phyloP scores from a whole-genome alignment of 176 grass and related monocot species.

The Paspalum vaginatum region DNA sequence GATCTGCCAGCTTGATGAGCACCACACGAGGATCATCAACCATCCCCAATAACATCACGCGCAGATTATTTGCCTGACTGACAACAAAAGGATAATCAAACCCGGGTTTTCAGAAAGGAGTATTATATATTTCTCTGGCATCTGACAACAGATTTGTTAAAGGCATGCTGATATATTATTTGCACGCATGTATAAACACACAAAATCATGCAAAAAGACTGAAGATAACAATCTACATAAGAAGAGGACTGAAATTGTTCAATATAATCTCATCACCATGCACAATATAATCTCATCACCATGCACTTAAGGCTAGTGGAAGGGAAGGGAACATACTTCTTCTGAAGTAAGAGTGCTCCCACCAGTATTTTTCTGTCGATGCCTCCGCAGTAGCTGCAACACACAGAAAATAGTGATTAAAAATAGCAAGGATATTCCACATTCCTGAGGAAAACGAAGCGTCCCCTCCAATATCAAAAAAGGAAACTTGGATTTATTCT shows the following conservation, averaged over 20 bases:
- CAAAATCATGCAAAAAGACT: slow-evolving; percentile 25
- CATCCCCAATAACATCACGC: slow-evolving; percentile 97
- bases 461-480: not conserved
- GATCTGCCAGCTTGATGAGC: slow-evolving; percentile 94
- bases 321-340: slow-evolving; percentile 69
- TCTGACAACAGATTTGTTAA: not conserved
- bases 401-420: slow-evolving; percentile 31
- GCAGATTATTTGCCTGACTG: slow-evolving; percentile 94
- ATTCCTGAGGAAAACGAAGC: slow-evolving; percentile 27
- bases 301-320: slow-evolving; percentile 23
- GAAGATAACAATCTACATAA: slow-evolving; percentile 16
- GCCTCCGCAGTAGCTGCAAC: slow-evolving; percentile 77
- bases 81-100: slow-evolving; percentile 54
- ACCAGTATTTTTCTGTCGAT: slow-evolving; percentile 75
- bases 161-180: slow-evolving; percentile 27
- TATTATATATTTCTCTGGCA: slow-evolving; percentile 24
- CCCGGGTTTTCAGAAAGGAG: slow-evolving; percentile 29
- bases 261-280: slow-evolving; percentile 5
- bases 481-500: not conserved
- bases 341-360: slow-evolving; percentile 85
- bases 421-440: slow-evolving; percentile 30
- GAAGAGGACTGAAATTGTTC: not conserved
- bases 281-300: too few relatives aligned
- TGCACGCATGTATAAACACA: slow-evolving; percentile 22
- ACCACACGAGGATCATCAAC: slow-evolving; percentile 98